Percentiles rank a stretch among this genome's conserved stretches.
phyloP scores from a whole-genome alignment of 1,139 yeast species.

The Candida albicans region DNA sequence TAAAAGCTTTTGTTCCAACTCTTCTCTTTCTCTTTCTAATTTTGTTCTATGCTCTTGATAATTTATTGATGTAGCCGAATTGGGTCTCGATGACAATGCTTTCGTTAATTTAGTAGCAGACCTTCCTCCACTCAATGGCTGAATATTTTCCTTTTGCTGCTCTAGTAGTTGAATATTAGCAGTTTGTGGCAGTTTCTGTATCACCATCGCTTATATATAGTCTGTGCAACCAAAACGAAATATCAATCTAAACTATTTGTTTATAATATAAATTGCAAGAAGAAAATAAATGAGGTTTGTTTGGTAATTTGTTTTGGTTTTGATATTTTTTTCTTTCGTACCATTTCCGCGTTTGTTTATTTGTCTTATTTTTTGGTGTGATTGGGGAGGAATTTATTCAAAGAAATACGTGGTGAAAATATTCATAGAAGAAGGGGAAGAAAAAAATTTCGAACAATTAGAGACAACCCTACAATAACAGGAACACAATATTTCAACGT shows the following conservation, averaged over 20 bases:
- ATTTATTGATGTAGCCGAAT: conserved; percentile 13
- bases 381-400: background rate
- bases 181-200: background rate
- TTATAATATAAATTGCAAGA: background rate
- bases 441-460: background rate
- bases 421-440: background rate
- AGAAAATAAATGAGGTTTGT: background rate
- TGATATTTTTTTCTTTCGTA: background rate
- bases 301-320: background rate
- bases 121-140: conserved; percentile 68
- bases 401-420: background rate
- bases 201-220: background rate
- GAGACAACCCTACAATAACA: no score
- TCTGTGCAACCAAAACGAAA: background rate
- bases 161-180: conserved; percentile 54
- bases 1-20: conserved; percentile 44
- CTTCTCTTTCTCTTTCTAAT: conserved; percentile 36
- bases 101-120: conserved; percentile 60
- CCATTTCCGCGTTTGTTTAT: background rate
- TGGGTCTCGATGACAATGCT: conserved; percentile 28
- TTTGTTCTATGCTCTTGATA: conserved; percentile 25
- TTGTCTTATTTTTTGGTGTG: background rate
- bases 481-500: background rate
- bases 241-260: no score
- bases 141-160: conserved; percentile 76